Evolutionary conservation across 768 basidiomycete genomes (phyloP).

Genomic region (Mycena olivaceomarginata): DNA sequence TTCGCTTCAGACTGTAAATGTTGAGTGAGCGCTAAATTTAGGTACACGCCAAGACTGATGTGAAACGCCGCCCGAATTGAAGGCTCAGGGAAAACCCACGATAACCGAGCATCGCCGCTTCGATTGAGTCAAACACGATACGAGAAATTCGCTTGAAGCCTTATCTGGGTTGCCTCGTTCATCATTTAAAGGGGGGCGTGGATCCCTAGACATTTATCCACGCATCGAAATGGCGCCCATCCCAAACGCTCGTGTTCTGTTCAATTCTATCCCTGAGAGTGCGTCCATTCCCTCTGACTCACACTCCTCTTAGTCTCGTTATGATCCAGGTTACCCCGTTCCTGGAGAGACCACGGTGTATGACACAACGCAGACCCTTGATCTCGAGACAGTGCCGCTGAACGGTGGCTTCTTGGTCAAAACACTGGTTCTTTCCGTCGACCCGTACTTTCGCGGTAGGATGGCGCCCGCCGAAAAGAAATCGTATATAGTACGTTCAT

Average conservation of each 20-base stretch:
- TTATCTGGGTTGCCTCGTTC: too few species aligned
- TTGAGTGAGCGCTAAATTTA: too few species aligned
- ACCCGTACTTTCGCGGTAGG: conserved; percentile 61
- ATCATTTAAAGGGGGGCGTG: too few species aligned
- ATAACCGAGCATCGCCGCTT: too few species aligned
- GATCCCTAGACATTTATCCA: too few species aligned
- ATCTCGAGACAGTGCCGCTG: conserved; percentile 65
- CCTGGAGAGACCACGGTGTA: conserved; percentile 67
- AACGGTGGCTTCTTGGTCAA: conserved; percentile 71
- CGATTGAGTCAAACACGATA: too few species aligned
- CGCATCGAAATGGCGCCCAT: conserved; percentile 52
- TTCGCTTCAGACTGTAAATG: too few species aligned
- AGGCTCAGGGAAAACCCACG: too few species aligned
- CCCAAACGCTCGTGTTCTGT: conserved; percentile 59
- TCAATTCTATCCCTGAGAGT: conserved; percentile 60
- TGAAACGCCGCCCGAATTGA: too few species aligned
- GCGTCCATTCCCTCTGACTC: conserved; percentile 20
- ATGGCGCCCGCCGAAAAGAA: conserved; percentile 58
- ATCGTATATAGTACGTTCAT: conserved; percentile 48
- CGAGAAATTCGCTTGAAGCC: too few species aligned
- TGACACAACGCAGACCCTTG: conserved; percentile 67
- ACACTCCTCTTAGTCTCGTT: not conserved
- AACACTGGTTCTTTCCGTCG: conserved; percentile 64
- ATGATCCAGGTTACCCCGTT: conserved; percentile 53
- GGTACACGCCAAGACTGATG: too few species aligned